Percentiles rank a stretch among this genome's conserved stretches.
Conservation (phyloP, 2,329 filamentous ascomycete genomes). For the Endoconidiophora polonica region DNA sequence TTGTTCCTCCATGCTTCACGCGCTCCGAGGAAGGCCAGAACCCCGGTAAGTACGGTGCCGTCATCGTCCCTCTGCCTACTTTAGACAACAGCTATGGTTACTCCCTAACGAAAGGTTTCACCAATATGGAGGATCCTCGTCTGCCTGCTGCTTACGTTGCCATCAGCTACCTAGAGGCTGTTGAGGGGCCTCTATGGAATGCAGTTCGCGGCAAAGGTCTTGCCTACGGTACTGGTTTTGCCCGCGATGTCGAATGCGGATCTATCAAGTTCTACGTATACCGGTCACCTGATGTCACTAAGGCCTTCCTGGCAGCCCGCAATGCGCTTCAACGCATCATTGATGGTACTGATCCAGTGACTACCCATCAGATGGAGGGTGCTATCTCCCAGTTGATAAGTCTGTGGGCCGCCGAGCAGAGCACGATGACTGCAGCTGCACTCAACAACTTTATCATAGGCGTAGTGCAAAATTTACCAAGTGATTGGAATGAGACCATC, state of each 20-base stretch:
- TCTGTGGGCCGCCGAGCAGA: constrained; percentile 71
- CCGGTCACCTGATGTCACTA: constrained; percentile 74
- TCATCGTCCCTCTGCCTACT: constrained; percentile 77
- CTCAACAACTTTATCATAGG: constrained; percentile 68
- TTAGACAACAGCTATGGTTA: constrained; percentile 85
- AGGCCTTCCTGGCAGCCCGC: constrained; percentile 64
- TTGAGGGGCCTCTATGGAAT: constrained; percentile 89
- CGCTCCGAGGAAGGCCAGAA: constrained; percentile 58
- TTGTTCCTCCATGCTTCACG: constrained; percentile 55
- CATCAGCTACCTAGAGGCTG: constrained; percentile 75
- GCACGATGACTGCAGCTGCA: constrained; percentile 68
- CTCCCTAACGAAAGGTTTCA: constrained; percentile 56
- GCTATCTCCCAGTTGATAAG: constrained; percentile 83
- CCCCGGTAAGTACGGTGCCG: constrained; percentile 56
- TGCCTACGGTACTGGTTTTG: constrained; percentile 75
- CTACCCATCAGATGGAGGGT: constrained; percentile 70
- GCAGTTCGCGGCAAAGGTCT: constrained; percentile 84
- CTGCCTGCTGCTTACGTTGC: constrained; percentile 78
- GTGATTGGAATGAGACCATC: constrained; percentile 62
- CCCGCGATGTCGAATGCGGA: constrained; percentile 60
- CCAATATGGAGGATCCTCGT: constrained; percentile 57
- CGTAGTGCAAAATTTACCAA: constrained; percentile 59
- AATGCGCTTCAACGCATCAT: constrained; percentile 60
- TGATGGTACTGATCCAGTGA: constrained; percentile 53
- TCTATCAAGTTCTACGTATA: constrained; percentile 74